phyloP scores from a whole-genome alignment of 148 eudicot genomes.

The Camellia sinensis region DNA sequence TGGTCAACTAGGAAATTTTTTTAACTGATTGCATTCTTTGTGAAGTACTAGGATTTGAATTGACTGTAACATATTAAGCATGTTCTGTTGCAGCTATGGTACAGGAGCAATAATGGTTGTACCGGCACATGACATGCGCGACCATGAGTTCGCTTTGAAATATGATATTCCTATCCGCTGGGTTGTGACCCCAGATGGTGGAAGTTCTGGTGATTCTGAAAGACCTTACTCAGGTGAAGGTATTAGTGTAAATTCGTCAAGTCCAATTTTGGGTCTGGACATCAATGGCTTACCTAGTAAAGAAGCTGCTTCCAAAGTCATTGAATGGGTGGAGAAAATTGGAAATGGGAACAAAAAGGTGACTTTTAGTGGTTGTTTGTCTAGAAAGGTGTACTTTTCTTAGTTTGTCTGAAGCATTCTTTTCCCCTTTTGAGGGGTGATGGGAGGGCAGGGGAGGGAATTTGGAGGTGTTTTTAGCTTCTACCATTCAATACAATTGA shows the following conservation, averaged over 20 bases:
- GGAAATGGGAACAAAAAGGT: conserved; percentile 89
- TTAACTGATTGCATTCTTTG: too few species aligned
- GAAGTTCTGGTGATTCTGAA: conserved; percentile 31
- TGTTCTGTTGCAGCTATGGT: conserved; percentile 68
- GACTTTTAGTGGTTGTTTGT: not conserved
- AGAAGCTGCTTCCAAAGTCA: conserved; percentile 68
- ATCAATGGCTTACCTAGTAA: conserved; percentile 75
- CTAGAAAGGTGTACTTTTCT: not conserved
- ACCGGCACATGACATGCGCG: conserved; percentile 94
- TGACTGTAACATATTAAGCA: conserved; percentile 6
- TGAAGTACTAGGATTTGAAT: not conserved
- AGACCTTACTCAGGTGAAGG: conserved; percentile 70
- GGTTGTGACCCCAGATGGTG: conserved; percentile 71
- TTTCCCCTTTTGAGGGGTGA: not conserved
- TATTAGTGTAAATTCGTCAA: conserved; percentile 63
- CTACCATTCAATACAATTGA: not conserved
- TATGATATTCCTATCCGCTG: conserved; percentile 60
- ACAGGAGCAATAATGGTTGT: conserved; percentile 99
- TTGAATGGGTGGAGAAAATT: conserved; percentile 79
- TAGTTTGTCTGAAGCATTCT: not conserved
- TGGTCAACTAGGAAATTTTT: too few species aligned
- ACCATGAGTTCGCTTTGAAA: conserved; percentile 82
- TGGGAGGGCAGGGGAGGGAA: not conserved
- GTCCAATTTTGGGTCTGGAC: conserved; percentile 66
- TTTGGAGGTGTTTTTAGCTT: not conserved